Conservation (phyloP, 192 early-diverging fungal genomes). For the Coemansia sp. region DNA sequence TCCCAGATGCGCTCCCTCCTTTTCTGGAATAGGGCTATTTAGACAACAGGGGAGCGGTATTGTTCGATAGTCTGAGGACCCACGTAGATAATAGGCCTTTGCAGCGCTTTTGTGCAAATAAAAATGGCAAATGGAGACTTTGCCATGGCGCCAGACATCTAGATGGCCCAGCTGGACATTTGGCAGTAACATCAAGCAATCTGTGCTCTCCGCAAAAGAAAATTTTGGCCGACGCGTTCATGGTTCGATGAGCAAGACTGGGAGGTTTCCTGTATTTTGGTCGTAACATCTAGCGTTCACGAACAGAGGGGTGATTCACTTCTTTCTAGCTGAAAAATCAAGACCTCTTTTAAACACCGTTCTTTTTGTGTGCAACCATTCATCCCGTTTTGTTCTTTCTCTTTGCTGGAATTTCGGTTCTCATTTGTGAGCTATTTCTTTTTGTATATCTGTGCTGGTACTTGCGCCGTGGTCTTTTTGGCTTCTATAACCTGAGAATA, state of each 20-base stretch:
- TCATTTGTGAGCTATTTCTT: neutral
- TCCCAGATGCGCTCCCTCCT: conserved; percentile 4
- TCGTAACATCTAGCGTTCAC: neutral
- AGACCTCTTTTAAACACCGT: neutral
- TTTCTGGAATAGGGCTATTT: conserved; percentile 2
- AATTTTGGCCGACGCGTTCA: neutral
- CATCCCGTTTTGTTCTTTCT: conserved; percentile 1
- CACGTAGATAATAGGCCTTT: neutral
- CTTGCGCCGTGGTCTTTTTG: neutral
- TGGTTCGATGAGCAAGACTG: neutral
- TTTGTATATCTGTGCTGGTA: neutral
- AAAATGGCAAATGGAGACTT: neutral
- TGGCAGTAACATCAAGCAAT: neutral
- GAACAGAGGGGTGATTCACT: neutral
- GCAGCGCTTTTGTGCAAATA: neutral
- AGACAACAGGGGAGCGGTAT: conserved; percentile 4
- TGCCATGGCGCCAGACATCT: neutral
- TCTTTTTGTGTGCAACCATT: neutral
- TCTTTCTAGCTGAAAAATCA: neutral
- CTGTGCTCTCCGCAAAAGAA: neutral
- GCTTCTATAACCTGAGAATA: neutral
- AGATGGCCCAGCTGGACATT: neutral
- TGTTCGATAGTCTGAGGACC: neutral
- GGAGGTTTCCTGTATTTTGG: neutral
- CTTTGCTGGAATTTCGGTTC: neutral